These are phyloP conservation scores for Psophocarpus tetragonolobus DNA, from an alignment of 306 rosid species.

Conservation along the genomic window DNA sequence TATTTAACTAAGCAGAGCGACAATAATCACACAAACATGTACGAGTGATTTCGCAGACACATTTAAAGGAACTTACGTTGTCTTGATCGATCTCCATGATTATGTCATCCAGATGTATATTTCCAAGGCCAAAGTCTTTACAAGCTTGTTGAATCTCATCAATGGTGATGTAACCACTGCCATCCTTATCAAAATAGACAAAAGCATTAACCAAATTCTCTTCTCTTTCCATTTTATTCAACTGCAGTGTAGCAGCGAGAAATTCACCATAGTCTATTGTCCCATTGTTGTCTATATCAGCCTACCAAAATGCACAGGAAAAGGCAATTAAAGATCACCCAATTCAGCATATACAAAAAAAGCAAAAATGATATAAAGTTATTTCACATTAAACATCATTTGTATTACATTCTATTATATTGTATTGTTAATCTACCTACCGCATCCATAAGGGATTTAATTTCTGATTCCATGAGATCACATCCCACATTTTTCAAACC, in stretches of 20 bases:
- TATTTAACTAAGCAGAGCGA: not conserved
- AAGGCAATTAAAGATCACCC: not conserved
- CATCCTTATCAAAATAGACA: slow-evolving; percentile 81
- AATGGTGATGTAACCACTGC: slow-evolving; percentile 81
- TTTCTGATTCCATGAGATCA: slow-evolving; percentile 81
- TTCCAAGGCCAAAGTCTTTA: slow-evolving; percentile 78
- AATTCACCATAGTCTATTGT: slow-evolving; percentile 90
- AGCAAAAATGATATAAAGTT: not conserved
- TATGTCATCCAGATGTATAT: slow-evolving; percentile 68
- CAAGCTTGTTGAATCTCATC: slow-evolving; percentile 87
- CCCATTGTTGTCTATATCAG: slow-evolving; percentile 89
- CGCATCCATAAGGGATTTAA: slow-evolving; percentile 82
- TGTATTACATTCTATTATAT: slow-evolving; percentile 10
- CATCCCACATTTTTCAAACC: slow-evolving; percentile 79
- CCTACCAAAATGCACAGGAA: slow-evolving; percentile 50
- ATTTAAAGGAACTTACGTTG: slow-evolving; percentile 53
- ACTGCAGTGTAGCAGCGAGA: slow-evolving; percentile 86
- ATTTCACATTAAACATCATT: not conserved
- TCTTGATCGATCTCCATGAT: slow-evolving; percentile 77
- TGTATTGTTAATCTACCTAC: slow-evolving; percentile 46
- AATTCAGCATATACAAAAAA: not conserved
- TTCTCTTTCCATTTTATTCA: slow-evolving; percentile 88
- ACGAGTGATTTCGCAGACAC: not conserved
- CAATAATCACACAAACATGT: not conserved
- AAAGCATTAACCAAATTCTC: slow-evolving; percentile 82